Evolutionary conservation across 805 yeast species (phyloP).

Genomic region (Diddensiella transvaalensis): DNA sequence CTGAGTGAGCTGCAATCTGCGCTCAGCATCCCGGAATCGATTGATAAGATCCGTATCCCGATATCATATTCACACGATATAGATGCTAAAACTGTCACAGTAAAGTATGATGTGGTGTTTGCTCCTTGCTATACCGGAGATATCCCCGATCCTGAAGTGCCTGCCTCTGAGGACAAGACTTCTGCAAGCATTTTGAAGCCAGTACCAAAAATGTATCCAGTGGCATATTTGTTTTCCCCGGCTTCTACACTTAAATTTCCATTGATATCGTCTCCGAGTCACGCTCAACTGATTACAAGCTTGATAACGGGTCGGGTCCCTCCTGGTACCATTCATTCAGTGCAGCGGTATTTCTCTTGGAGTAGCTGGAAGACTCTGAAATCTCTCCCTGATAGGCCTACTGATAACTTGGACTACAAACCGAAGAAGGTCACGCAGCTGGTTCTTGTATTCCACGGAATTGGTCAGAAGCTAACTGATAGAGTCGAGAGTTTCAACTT

Average conservation of each 20-base stretch:
- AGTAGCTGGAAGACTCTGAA: conserved; percentile 28
- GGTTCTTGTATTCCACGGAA: conserved; percentile 86
- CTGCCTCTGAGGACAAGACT: conserved; percentile 1
- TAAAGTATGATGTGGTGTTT: conserved; percentile 25
- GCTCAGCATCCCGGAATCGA: conserved; percentile 25
- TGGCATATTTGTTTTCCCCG: conserved; percentile 19
- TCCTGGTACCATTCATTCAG: conserved; percentile 21
- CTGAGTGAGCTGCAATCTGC: conserved; percentile 27
- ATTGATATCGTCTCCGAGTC: conserved; percentile 15
- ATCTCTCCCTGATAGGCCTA: conserved; percentile 27
- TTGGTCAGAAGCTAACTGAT: conserved; percentile 84
- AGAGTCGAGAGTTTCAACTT: conserved; percentile 80
- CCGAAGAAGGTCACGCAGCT: conserved; percentile 51
- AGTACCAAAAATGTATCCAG: conserved; percentile 10
- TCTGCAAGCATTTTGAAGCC: conserved; percentile 1
- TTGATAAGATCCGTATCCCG: conserved; percentile 24
- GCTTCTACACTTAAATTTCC: conserved; percentile 15
- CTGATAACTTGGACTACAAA: conserved; percentile 25
- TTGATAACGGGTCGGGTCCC: conserved; percentile 23
- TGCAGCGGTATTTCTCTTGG: conserved; percentile 33
- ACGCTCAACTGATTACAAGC: conserved; percentile 15
- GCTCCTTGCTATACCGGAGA: conserved; percentile 27
- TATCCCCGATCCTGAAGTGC: conserved; percentile 1
- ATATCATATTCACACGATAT: conserved; percentile 21
- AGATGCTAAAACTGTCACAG: conserved; percentile 11